phyloP scores from a whole-genome alignment of 345 rosid genomes.

The Eucalyptus erythrocorys region DNA sequence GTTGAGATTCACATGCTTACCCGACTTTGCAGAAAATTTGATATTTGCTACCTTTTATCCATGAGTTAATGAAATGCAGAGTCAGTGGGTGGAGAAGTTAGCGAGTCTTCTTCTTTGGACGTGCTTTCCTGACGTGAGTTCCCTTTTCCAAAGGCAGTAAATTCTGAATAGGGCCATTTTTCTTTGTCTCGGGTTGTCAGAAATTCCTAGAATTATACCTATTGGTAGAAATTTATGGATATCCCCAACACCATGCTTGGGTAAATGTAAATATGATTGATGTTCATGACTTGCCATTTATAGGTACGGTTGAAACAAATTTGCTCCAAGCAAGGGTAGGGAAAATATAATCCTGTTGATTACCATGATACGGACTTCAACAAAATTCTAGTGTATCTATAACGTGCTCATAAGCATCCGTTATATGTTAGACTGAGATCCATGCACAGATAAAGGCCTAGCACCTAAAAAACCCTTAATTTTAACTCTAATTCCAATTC shows the following conservation, averaged over 20 bases:
- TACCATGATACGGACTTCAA: neutral
- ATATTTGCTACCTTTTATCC: neutral
- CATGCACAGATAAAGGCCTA: neutral
- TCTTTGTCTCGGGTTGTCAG: neutral
- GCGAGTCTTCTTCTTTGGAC: neutral
- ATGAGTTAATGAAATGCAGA: neutral
- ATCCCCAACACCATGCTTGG: neutral
- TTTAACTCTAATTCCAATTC: too few species aligned
- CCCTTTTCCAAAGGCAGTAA: neutral
- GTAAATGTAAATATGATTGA: neutral
- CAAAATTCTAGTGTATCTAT: neutral
- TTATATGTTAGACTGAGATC: neutral
- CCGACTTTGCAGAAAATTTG: neutral
- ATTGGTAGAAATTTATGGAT: neutral
- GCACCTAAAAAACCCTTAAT: too few species aligned
- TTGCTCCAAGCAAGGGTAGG: neutral
- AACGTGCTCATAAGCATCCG: neutral
- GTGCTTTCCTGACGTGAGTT: neutral
- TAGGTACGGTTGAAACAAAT: neutral
- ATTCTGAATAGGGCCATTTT: neutral
- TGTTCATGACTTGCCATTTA: neutral
- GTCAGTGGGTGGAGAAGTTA: neutral
- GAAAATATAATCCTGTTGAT: neutral
- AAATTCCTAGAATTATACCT: neutral
- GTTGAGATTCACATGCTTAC: neutral